A percentile compares a stretch with the other conserved stretches of the same genome.
Evolutionary conservation across 2,329 filamentous ascomycete genomes (phyloP).

Genomic region (Colletotrichum liriopes): DNA sequence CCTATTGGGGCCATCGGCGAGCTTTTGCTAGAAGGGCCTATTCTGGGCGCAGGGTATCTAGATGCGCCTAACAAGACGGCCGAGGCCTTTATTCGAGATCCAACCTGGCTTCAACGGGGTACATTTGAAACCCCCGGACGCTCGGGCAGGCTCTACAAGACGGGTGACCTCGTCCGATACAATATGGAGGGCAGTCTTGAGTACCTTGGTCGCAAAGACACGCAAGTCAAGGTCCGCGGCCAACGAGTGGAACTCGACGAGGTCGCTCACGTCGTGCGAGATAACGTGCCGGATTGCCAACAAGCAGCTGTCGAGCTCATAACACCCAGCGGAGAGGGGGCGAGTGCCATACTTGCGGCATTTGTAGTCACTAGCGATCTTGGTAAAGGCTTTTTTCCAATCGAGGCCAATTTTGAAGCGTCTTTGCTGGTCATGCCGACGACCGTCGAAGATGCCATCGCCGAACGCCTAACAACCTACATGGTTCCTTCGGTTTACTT

Average conservation of each 20-base stretch:
- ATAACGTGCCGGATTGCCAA: neutral
- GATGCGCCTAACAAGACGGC: slow-evolving; percentile 44
- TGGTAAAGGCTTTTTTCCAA: neutral
- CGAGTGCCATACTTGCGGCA: neutral
- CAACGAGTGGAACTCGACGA: slow-evolving; percentile 49
- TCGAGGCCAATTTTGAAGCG: neutral
- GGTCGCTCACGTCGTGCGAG: slow-evolving; percentile 51
- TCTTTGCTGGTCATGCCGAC: slow-evolving; percentile 59
- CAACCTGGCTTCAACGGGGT: neutral
- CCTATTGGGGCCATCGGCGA: slow-evolving; percentile 46
- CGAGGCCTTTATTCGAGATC: slow-evolving; percentile 43
- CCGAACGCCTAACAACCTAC: slow-evolving; percentile 53
- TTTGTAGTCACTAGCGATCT: neutral
- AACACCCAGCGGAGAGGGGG: neutral
- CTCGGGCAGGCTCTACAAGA: slow-evolving; percentile 52
- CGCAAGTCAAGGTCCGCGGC: neutral
- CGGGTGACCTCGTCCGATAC: slow-evolving; percentile 59
- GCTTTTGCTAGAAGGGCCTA: slow-evolving; percentile 25
- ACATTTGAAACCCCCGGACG: slow-evolving; percentile 46
- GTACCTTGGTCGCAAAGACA: neutral
- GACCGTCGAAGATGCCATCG: slow-evolving; percentile 50
- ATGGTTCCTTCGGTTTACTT: slow-evolving; percentile 55
- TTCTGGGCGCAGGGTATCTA: slow-evolving; percentile 31
- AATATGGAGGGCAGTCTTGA: slow-evolving; percentile 48
- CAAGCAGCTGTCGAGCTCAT: neutral